Conservation (phyloP, 73 alveolate species). For the Paramecium primaurelia region DNA sequence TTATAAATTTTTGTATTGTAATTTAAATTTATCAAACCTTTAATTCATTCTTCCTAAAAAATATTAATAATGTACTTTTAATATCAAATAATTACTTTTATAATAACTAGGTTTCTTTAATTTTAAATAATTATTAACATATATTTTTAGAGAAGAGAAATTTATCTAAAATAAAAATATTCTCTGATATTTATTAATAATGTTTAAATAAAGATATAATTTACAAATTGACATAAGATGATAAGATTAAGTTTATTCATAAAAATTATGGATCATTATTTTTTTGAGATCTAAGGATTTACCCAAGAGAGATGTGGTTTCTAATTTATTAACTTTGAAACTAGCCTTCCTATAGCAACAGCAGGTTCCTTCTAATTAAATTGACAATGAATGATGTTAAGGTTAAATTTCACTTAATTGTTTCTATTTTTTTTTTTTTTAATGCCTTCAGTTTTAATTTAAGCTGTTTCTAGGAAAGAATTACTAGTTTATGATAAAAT, state of each 20-base stretch:
- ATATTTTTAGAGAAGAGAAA: background rate
- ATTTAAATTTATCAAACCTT: background rate
- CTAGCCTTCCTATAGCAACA: background rate
- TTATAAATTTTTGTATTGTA: background rate
- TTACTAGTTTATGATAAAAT: background rate
- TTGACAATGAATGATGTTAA: background rate
- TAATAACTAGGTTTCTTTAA: background rate
- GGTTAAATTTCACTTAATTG: background rate
- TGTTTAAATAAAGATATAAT: background rate
- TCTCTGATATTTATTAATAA: background rate
- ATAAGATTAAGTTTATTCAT: background rate
- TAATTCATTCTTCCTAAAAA: background rate
- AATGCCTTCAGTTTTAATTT: background rate
- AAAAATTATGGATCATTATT: background rate
- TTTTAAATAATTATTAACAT: background rate
- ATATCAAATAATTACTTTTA: no score
- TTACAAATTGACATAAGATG: background rate
- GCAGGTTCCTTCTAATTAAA: constrained; percentile 5
- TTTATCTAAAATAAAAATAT: background rate
- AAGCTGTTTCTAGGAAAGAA: background rate
- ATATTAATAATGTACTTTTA: no score
- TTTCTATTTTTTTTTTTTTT: background rate
- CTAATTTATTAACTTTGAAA: background rate
- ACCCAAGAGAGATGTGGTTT: constrained; percentile 34
- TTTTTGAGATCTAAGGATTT: constrained; percentile 6